Conservation (phyloP, 2,329 filamentous ascomycete genomes). For the Arthroderma uncinatum region DNA sequence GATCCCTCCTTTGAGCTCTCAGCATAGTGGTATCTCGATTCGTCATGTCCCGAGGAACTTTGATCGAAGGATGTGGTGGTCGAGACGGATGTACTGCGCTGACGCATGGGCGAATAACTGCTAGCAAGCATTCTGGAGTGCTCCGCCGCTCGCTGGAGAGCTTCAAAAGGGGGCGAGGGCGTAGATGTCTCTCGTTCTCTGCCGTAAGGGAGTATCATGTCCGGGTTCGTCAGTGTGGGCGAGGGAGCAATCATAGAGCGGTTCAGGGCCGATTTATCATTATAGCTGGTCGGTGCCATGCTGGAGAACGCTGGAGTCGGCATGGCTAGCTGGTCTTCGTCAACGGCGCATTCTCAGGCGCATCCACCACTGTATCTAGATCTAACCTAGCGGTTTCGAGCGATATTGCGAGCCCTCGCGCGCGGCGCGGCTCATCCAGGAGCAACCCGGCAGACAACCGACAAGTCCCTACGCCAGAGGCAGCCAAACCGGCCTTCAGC, state of each 20-base stretch:
- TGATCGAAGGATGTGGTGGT: background rate
- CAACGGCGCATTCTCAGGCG: background rate
- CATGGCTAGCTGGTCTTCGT: background rate
- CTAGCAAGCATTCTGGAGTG: background rate
- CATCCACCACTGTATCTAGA: background rate
- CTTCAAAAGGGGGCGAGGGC: slow-evolving; percentile 43
- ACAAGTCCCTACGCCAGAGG: too few relatives aligned
- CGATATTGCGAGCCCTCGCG: background rate
- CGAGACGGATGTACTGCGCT: slow-evolving; percentile 2
- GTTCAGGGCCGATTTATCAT: background rate
- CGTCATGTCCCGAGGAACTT: background rate
- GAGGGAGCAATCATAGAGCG: slow-evolving; percentile 40
- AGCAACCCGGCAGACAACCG: background rate
- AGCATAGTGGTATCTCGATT: background rate
- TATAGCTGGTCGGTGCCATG: background rate
- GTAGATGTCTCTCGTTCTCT: slow-evolving; percentile 34
- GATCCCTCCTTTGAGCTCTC: background rate
- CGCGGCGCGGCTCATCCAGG: background rate
- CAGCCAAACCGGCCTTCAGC: background rate
- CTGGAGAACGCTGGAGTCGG: background rate
- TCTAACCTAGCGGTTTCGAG: background rate
- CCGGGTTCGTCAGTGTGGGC: slow-evolving; percentile 82
- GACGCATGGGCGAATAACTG: background rate
- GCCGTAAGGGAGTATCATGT: slow-evolving; percentile 81
- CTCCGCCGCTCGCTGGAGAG: slow-evolving; percentile 15